These are phyloP conservation scores for Liriodendron chinense DNA, from an alignment of 164 flowering plant genomes.

Conservation along the genomic window DNA sequence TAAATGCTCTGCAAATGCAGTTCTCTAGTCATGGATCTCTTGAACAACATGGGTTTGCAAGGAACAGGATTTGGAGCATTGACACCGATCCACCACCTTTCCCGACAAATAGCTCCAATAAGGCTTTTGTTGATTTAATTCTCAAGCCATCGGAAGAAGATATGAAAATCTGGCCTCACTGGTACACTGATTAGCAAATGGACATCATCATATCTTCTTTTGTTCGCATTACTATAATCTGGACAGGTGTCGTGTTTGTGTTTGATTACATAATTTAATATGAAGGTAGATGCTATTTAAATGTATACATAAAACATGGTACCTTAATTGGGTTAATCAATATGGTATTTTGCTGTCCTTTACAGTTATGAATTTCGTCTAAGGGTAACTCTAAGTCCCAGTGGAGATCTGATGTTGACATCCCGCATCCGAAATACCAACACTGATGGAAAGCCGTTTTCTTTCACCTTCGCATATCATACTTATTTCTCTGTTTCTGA, in stretches of 20 bases:
- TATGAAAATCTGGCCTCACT: slow-evolving; percentile 81
- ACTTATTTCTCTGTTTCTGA: slow-evolving; percentile 88
- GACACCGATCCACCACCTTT: slow-evolving; percentile 82
- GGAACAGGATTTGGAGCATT: slow-evolving; percentile 80
- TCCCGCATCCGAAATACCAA: slow-evolving; percentile 87
- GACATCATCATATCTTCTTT: not conserved
- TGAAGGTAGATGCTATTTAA: not conserved
- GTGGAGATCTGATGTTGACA: slow-evolving; percentile 78
- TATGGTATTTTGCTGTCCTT: slow-evolving; percentile 1
- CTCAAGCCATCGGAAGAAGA: slow-evolving; percentile 83
- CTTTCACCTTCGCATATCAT: slow-evolving; percentile 72
- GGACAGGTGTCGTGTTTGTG: not conserved
- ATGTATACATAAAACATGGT: not conserved
- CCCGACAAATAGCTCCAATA: slow-evolving; percentile 45
- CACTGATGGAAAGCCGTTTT: slow-evolving; percentile 70
- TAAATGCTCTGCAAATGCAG: slow-evolving; percentile 36
- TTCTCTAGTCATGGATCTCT: slow-evolving; percentile 67
- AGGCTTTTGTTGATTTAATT: slow-evolving; percentile 70
- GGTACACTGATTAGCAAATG: slow-evolving; percentile 33
- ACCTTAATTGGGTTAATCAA: not conserved
- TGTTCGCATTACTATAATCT: slow-evolving; percentile 4
- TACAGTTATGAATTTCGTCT: slow-evolving; percentile 79
- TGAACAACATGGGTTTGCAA: slow-evolving; percentile 92
- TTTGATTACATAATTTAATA: not conserved
- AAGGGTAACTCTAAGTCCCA: slow-evolving; percentile 68